Evolutionary conservation across 352 stramenopile genomes (phyloP), one percentile per base, ranked within the genome.

Genomic region (Phytopythium boreale): DNA sequence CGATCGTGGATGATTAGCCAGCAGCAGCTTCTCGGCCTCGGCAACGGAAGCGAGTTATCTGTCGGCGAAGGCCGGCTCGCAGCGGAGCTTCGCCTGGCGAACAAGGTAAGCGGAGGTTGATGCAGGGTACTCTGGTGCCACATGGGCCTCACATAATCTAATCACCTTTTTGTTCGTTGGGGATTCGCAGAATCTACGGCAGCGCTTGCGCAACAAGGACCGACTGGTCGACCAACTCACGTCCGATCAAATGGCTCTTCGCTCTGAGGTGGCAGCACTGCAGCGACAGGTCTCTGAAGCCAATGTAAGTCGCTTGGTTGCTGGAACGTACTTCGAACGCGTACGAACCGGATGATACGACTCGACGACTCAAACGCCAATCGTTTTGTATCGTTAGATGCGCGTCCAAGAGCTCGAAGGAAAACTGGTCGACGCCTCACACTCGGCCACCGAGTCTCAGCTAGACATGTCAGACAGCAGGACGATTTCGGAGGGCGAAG

Each of bases 41-140:
- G 75, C 10, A 69, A 78, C 12, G 66, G 66, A 46, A 66, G 64
- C 52, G 83, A 78, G 14, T 83, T 96, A 36, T 90, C 79, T n/a
- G 77, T 96, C 27, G 87, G 85, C 31, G 87, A 96, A 82, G 87
- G 85, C 2, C 77, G 87, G 15, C 69, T 96, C 12, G 87, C 87
- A 20, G 85, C 84, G 1, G 87, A 96, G 62, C 53, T 96, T 55
- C 84, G 86, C 46, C 67, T 93, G 19, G 87, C 87, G 37, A 96
- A 96, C 64, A 96, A 93, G 78, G 80, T 95, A 68, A n/a, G 70
- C 53, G 20, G n/a, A 37, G 39, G 4, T 6, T 9, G 26, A n/a
- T 17, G 15, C 19, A 56, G 29, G 52, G 22, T 36, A 46, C 7
- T 22, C 5, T 17, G 10, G 1, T 50, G 19, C 26, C 2, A 27